Percentiles rank a stretch among this genome's conserved stretches.
These are phyloP conservation scores for Microascus cirrosus DNA, from an alignment of 2,329 filamentous ascomycete genomes.

Conservation along the genomic window DNA sequence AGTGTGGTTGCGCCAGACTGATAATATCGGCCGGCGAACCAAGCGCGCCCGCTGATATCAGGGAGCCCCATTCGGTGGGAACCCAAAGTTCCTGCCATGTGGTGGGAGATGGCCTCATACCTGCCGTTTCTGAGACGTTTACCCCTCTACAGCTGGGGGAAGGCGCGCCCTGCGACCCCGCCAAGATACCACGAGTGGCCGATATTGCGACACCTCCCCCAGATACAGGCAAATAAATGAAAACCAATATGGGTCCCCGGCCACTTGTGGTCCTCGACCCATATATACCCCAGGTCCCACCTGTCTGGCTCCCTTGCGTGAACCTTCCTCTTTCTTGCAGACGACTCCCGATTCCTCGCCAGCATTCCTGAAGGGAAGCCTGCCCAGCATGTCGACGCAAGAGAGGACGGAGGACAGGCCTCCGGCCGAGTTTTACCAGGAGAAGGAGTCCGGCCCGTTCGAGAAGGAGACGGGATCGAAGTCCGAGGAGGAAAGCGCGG, in stretches of 20 bases:
- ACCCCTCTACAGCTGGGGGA: neutral
- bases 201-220: neutral
- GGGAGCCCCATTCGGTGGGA: neutral
- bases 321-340: neutral
- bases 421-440: neutral
- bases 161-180: neutral
- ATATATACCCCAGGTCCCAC: neutral
- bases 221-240: neutral
- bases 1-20: neutral
- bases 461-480: slow-evolving; percentile 6
- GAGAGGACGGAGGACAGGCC: neutral
- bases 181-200: neutral
- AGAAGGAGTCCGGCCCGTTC: neutral
- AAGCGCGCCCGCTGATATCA: neutral
- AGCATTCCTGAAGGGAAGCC: neutral
- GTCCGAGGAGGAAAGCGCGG: slow-evolving; percentile 9
- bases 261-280: neutral
- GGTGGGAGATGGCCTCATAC: neutral
- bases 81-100: neutral
- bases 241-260: neutral
- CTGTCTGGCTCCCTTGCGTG: neutral
- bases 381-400: neutral
- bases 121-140: neutral
- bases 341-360: neutral
- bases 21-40: neutral